Evolutionary conservation across 1,139 yeast genomes (phyloP), one percentile per base, ranked within the genome.

Genomic region (Magnusiomyces tetraspermus): DNA sequence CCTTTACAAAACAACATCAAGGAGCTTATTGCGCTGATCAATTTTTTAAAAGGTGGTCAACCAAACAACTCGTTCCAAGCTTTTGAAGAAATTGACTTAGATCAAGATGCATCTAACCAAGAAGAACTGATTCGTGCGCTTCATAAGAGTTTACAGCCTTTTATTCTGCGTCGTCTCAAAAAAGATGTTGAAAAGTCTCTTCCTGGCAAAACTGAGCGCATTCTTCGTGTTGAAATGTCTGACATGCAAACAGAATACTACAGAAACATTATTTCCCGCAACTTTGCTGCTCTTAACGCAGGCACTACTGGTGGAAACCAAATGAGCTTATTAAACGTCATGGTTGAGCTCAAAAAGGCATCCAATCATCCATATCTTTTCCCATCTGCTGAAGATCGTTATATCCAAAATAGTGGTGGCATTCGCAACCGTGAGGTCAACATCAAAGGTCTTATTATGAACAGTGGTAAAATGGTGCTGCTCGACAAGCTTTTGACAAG

Each of bases 161-260:
- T 83, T 63, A 92, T 94, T 53, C 74, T 92, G 58, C 82, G 99
- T 66, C 79, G 99, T 63, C 76, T 94, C 67, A 92, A 92, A 68
- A 94, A 94, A 67, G 98, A 92, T 71, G 99, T 94, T 13, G 98
- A 94, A 66, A 92, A 90, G 66, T 88, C 97, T 0, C 74, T 92
- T 59, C 98, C 98, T 1, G 85, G 96, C 0, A 92, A 92, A 67
- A 83, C 97, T 0, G 98, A 92, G 71, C 79, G 97, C 61, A 94
- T 94, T 58, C 74, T 94, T 60, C 80, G 98, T 64, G 98, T 94
- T 15, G 99, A 92, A 67, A 74, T 92, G 59, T 87, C 97, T 0
- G 98, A 94, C 65, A 76, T 88, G 64, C 99, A 92, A 70, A 92
- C 97, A 0, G 92, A 88, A 55, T 94, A 92, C 68, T 92, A 94